Evolutionary conservation across 2,329 filamentous ascomycete genomes (phyloP), one percentile per base, ranked within the genome.

Genomic region (Pseudopithomyces chartarum): DNA sequence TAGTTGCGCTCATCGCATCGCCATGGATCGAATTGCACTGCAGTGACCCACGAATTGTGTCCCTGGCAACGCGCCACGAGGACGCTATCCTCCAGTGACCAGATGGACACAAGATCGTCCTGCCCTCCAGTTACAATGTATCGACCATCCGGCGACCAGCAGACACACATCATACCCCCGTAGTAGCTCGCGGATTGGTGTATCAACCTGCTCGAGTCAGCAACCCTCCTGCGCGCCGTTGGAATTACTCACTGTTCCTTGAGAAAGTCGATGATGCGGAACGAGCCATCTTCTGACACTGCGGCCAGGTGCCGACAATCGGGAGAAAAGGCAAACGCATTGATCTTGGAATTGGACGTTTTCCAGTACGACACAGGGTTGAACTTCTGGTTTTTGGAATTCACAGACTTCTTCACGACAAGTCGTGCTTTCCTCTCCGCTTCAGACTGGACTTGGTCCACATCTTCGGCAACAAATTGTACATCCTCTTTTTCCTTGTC

Each of bases 401-500:
- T 89, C 52, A 98, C 91, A 1, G 94, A 98, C 74, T 98, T 98
- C 66, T 89, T 85, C 54, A 99, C 84, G 39, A 88, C 87, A 49
- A 97, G 84, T 39, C 65, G 81, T 58, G 72, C 66, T 44, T 68
- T 73, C 39, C 67, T 69, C 36, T 71, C 73, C 39, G 70, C 72
- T 19, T 78, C 73, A 17, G 46, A 57, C 47, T 65, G 68, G 15
- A 64, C 62, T n/a, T 66, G 59, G 20, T 73, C 71, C 47, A 64
- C 62, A 10, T 89, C 84, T 71, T 96, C 92, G 0, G 90, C 84
- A 2, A 86, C 82, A 68, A 97, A 95, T 1, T 87, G 82, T 0
- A 88, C 87, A 72, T 97, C 93, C 62, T 97, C 93, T 73, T 95
- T 97, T 71, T 97, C 93, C 77, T 98, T 99, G 77, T 99, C 95